These are phyloP conservation scores for Ogataea polymorpha DNA, from an alignment of 805 yeast genomes.

Conservation along the genomic window DNA sequence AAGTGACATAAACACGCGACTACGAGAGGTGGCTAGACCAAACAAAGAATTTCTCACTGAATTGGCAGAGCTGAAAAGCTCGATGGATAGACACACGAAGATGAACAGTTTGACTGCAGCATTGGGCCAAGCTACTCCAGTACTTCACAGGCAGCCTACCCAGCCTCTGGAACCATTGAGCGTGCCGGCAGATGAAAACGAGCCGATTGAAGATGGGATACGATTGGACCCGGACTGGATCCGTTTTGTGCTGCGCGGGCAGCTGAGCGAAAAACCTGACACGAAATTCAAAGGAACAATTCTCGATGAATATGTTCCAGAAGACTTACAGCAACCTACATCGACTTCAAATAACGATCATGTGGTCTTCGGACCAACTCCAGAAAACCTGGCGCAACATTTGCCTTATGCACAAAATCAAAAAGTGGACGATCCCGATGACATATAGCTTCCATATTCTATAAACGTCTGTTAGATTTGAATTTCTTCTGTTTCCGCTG, in stretches of 20 bases:
- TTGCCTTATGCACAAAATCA: constrained; percentile 32
- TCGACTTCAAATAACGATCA: constrained; percentile 28
- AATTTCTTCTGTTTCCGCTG: constrained; percentile 41
- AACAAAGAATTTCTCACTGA: constrained; percentile 24
- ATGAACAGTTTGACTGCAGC: constrained; percentile 34
- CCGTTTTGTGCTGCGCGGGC: constrained; percentile 29
- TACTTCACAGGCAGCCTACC: constrained; percentile 14
- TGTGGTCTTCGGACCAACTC: constrained; percentile 34
- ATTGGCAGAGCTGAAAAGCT: constrained; percentile 19
- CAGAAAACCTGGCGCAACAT: constrained; percentile 29
- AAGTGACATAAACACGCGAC: constrained; percentile 42
- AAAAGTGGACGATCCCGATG: not conserved
- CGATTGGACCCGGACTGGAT: constrained; percentile 35
- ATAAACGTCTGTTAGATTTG: constrained; percentile 59
- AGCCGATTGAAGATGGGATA: constrained; percentile 1
- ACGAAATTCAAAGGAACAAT: constrained; percentile 29
- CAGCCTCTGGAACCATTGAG: not conserved
- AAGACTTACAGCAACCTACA: constrained; percentile 24
- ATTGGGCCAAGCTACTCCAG: constrained; percentile 27
- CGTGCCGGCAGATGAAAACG: not conserved
- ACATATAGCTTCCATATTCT: constrained; percentile 10
- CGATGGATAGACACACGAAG: constrained; percentile 27
- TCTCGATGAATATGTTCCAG: constrained; percentile 25
- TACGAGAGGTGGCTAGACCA: constrained; percentile 38
- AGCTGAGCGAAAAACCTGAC: constrained; percentile 24